Percentiles rank a stretch among this genome's conserved stretches.
Conservation (phyloP, 768 basidiomycete species). For the Leccinum fibrillosum region DNA sequence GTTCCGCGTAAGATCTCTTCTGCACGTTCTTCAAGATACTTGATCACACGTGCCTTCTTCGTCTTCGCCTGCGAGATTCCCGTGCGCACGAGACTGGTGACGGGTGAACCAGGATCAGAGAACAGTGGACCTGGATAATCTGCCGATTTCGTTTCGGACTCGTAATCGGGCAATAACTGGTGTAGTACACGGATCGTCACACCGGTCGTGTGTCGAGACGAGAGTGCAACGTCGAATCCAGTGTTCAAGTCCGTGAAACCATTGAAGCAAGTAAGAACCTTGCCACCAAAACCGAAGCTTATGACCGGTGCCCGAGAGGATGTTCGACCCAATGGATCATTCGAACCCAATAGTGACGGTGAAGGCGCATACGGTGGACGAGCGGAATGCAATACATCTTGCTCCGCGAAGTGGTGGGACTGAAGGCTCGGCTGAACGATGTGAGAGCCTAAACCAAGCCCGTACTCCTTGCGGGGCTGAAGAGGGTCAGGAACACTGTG, state of each 20-base stretch:
- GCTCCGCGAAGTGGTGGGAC: slow-evolving; percentile 18
- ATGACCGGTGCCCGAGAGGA: slow-evolving; percentile 73
- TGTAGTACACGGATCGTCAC: slow-evolving; percentile 67
- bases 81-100: slow-evolving; percentile 65
- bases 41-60: slow-evolving; percentile 75
- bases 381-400: slow-evolving; percentile 33
- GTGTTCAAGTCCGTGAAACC: slow-evolving; percentile 60
- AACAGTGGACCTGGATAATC: slow-evolving; percentile 88
- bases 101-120: slow-evolving; percentile 64
- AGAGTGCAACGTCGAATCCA: slow-evolving; percentile 75
- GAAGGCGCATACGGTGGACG: slow-evolving; percentile 76
- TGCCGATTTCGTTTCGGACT: slow-evolving; percentile 48
- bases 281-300: slow-evolving; percentile 93
- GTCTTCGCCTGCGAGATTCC: slow-evolving; percentile 64
- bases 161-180: slow-evolving; percentile 66
- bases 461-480: slow-evolving; percentile 27
- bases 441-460: slow-evolving; percentile 21
- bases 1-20: slow-evolving; percentile 77
- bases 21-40: slow-evolving; percentile 72
- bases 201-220: slow-evolving; percentile 65
- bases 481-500: slow-evolving; percentile 17
- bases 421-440: slow-evolving; percentile 16
- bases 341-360: slow-evolving; percentile 75
- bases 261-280: slow-evolving; percentile 86
- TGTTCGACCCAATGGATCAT: slow-evolving; percentile 77